Base-by-base conservation (phyloP, 768 basidiomycete species). In the Coprinellus micaceus region DNA sequence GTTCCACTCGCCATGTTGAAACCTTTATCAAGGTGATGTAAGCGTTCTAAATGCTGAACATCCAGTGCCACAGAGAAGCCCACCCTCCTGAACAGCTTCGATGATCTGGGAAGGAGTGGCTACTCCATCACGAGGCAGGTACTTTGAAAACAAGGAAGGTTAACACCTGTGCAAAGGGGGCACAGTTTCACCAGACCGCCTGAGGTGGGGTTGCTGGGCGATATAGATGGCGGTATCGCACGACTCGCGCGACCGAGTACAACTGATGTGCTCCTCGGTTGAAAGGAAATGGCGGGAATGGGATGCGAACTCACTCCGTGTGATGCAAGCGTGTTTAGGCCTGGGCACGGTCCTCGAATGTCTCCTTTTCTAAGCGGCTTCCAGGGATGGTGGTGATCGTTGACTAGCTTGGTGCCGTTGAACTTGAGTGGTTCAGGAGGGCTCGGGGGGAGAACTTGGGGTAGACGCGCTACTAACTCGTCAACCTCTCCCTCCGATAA, bases 251-350 rank as follows among this genome's bases (percentile, higher is more conserved):
- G n/a, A n/a, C n/a, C n/a, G n/a, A n/a, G n/a, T n/a, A n/a, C n/a
- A n/a, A n/a, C n/a, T n/a, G n/a, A n/a, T n/a, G n/a, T n/a, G n/a
- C n/a, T n/a, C n/a, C n/a, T n/a, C n/a, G n/a, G n/a, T n/a, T n/a
- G n/a, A n/a, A n/a, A n/a, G n/a, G n/a, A n/a, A n/a, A n/a, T n/a
- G n/a, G n/a, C n/a, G n/a, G n/a, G n/a, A n/a, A n/a, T n/a, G n/a
- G n/a, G n/a, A n/a, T n/a, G n/a, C n/a, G n/a, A n/a, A n/a, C 55
- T 10, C 56, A 64, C 61, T 39, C 63, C 63, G 52, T 64, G 61
- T 40, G 58, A 59, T 21, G 63, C 61, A 13, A 64, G 58, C 1
- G 63, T 64, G 36, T 64, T 62, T 46, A 64, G 46, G 5, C 63
- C 63, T 39, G 63, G 61, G 29, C 61, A 64, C 13, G 61, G 61